phyloP scores from a whole-genome alignment of 1,284 basidiomycete genomes.

The Cryptococcus sp. region DNA sequence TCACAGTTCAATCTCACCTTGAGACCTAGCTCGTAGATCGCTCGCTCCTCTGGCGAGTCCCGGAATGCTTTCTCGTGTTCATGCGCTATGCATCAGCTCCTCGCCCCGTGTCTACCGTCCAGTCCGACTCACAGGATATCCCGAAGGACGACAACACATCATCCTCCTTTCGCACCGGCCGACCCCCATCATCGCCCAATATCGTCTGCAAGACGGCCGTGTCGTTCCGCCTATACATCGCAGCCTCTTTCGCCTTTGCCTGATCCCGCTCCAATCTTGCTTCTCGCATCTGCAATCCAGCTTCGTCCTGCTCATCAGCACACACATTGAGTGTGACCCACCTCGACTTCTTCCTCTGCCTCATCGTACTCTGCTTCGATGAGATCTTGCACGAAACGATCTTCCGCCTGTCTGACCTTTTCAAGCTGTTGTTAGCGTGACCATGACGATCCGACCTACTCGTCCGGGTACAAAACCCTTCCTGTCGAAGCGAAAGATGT shows the following conservation, averaged over 20 bases:
- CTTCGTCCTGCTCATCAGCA: slow-evolving; percentile 18
- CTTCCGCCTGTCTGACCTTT: slow-evolving; percentile 27
- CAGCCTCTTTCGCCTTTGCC: slow-evolving; percentile 8
- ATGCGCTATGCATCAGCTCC: slow-evolving; percentile 11
- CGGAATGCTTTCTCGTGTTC: slow-evolving; percentile 32
- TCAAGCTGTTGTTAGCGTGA: slow-evolving; percentile 25
- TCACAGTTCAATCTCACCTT: slow-evolving; percentile 16
- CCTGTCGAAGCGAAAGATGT: slow-evolving; percentile 42
- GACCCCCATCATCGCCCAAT: slow-evolving; percentile 11
- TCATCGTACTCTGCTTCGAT: slow-evolving; percentile 27
- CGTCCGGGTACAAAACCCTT: slow-evolving; percentile 34
- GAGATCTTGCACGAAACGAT: slow-evolving; percentile 27
- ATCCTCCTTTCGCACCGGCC: slow-evolving; percentile 10
- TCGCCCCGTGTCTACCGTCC: not conserved
- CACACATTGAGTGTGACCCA: slow-evolving; percentile 1
- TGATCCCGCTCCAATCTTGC: slow-evolving; percentile 14
- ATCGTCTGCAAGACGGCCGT: slow-evolving; percentile 15
- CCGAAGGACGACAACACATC: slow-evolving; percentile 24
- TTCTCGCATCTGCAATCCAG: slow-evolving; percentile 14
- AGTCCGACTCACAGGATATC: slow-evolving; percentile 18
- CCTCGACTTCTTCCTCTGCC: slow-evolving; percentile 12
- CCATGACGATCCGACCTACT: slow-evolving; percentile 13
- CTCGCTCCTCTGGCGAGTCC: slow-evolving; percentile 34
- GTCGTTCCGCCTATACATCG: slow-evolving; percentile 8
- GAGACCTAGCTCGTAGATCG: slow-evolving; percentile 37